These are phyloP conservation scores for Thuidium tamariscinum DNA, from an alignment of 225 moss, liverwort and hornwort species.

Conservation along the genomic window DNA sequence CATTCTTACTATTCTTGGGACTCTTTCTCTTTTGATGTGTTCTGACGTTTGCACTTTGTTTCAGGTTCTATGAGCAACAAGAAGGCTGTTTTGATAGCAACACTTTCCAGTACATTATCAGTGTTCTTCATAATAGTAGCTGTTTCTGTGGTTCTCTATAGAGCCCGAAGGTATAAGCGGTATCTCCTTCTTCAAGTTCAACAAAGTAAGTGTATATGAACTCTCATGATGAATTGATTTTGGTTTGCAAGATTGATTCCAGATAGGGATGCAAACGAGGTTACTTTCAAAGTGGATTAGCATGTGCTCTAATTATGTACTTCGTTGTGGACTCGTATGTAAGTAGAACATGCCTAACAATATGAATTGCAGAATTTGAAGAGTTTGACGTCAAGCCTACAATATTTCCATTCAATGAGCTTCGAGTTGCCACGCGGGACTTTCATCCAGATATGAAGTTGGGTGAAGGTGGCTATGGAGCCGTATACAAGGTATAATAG, in stretches of 20 bases:
- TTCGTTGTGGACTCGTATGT: neutral
- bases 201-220: neutral
- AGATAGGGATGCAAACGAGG: neutral
- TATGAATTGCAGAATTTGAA: neutral
- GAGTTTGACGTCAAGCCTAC: neutral
- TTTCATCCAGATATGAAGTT: constrained; percentile 11
- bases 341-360: neutral
- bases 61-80: neutral
- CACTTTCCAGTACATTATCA: neutral
- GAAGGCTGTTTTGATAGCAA: neutral
- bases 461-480: constrained; percentile 3
- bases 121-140: neutral
- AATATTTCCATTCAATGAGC: neutral
- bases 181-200: constrained; percentile 4
- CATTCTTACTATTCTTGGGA: neutral
- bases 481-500: constrained; percentile 1
- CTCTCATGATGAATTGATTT: neutral
- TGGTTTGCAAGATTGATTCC: too few species aligned
- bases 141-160: neutral
- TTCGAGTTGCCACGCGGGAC: neutral
- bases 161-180: neutral
- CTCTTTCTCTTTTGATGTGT: neutral
- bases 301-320: neutral
- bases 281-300: neutral
- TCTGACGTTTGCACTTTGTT: neutral